phyloP scores from a whole-genome alignment of 2,329 filamentous ascomycete species.

The Calonectria naviculata region DNA sequence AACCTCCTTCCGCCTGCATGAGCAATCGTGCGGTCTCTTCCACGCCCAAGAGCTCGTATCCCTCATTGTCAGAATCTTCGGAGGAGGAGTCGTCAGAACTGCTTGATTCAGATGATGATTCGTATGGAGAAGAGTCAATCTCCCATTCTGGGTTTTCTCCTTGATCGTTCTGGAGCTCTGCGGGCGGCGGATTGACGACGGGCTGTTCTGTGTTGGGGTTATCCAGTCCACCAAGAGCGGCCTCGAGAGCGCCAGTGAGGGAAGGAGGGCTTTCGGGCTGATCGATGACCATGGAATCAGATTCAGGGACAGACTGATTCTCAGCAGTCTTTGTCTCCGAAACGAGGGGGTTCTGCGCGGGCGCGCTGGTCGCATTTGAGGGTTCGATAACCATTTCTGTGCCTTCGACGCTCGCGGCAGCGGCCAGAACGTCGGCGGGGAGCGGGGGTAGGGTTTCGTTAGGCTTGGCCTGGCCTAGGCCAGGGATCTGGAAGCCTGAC shows the following conservation, averaged over 20 bases:
- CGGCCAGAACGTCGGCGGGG: conserved; percentile 44
- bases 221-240: conserved; percentile 53
- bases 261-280: conserved; percentile 49
- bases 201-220: conserved; percentile 25
- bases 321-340: conserved; percentile 20
- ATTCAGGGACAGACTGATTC: conserved; percentile 33
- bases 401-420: conserved; percentile 42
- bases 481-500: conserved; percentile 57
- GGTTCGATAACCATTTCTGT: conserved; percentile 33
- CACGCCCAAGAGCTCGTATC: conserved; percentile 79
- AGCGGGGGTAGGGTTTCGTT: conserved; percentile 55
- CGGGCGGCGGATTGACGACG: conserved; percentile 22
- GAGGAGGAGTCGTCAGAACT: conserved; percentile 71
- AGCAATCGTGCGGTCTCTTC: conserved; percentile 87
- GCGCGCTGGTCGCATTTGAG: conserved; percentile 3
- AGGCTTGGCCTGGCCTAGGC: conserved; percentile 55
- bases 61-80: conserved; percentile 68
- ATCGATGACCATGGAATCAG: conserved; percentile 50
- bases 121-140: conserved; percentile 79
- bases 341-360: conserved; percentile 7
- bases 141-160: conserved; percentile 83
- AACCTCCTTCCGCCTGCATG: conserved; percentile 84
- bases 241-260: conserved; percentile 56
- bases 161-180: conserved; percentile 46
- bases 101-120: conserved; percentile 71